These are phyloP conservation scores for Trichoderma harzianum DNA, from an alignment of 2,329 filamentous ascomycete species.

Conservation along the genomic window DNA sequence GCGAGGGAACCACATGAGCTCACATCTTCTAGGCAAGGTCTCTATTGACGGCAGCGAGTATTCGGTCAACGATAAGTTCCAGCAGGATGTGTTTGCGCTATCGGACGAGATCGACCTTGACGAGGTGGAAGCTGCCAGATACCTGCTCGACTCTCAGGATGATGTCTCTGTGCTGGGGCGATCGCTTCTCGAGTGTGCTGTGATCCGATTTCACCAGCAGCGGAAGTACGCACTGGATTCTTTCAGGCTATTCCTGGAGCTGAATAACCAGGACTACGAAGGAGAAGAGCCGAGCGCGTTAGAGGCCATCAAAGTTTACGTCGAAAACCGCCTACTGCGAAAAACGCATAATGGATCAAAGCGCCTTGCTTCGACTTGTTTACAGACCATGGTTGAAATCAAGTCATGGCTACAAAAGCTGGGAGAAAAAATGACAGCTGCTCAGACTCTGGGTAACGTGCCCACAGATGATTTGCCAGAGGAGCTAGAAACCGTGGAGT, in stretches of 20 bases:
- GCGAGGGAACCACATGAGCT: slow-evolving; percentile 13
- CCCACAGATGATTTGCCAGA: slow-evolving; percentile 53
- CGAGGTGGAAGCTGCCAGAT: slow-evolving; percentile 76
- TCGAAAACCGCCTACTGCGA: slow-evolving; percentile 34
- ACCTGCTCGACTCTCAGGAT: slow-evolving; percentile 70
- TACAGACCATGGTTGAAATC: slow-evolving; percentile 72
- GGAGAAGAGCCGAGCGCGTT: slow-evolving; percentile 37
- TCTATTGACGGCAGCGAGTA: slow-evolving; percentile 71
- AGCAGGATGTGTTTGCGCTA: slow-evolving; percentile 74
- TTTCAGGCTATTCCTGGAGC: slow-evolving; percentile 72
- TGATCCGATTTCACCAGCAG: slow-evolving; percentile 85
- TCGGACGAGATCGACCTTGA: slow-evolving; percentile 88
- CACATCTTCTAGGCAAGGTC: slow-evolving; percentile 62
- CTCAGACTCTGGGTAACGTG: slow-evolving; percentile 67
- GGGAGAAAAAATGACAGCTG: slow-evolving; percentile 71
- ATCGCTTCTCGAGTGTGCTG: slow-evolving; percentile 69
- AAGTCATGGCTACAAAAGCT: slow-evolving; percentile 74
- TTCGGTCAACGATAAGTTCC: slow-evolving; percentile 80
- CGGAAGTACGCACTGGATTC: slow-evolving; percentile 81
- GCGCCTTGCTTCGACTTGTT: slow-evolving; percentile 69
- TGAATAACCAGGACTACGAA: slow-evolving; percentile 55
- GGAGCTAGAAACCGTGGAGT: slow-evolving; percentile 72
- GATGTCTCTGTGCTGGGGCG: slow-evolving; percentile 68
- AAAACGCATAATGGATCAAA: slow-evolving; percentile 42
- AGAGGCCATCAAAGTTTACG: slow-evolving; percentile 35